phyloP scores from a whole-genome alignment of 495 filamentous ascomycete genomes.

The Glutinoglossum americanum region DNA sequence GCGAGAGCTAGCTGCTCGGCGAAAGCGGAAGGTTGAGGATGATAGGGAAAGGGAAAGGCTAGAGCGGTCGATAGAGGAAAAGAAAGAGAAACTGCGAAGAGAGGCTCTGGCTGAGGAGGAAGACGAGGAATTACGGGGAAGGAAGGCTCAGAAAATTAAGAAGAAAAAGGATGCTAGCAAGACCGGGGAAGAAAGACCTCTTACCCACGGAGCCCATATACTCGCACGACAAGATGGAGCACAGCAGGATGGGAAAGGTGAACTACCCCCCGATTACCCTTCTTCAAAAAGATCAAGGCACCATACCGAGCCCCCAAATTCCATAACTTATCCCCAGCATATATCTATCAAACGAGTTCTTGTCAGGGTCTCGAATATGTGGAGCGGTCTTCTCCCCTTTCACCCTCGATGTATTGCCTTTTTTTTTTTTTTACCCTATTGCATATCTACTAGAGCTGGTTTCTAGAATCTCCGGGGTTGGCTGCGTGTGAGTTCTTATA shows the following conservation, averaged over 20 bases:
- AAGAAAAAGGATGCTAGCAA: slow-evolving; percentile 29
- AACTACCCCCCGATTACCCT: slow-evolving; percentile 8
- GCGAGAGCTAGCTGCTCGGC: slow-evolving; percentile 40
- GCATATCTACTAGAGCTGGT: neutral
- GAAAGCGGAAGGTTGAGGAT: slow-evolving; percentile 24
- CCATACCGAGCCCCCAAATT: neutral
- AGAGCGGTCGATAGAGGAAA: slow-evolving; percentile 32
- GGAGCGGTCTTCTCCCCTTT: neutral
- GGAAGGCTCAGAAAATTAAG: slow-evolving; percentile 27
- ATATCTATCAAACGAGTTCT: neutral
- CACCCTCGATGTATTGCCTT: neutral
- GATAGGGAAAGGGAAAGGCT: slow-evolving; percentile 26
- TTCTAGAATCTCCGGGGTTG: neutral
- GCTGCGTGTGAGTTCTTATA: too few relatives aligned
- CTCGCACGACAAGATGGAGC: slow-evolving; percentile 45
- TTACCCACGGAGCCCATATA: slow-evolving; percentile 39
- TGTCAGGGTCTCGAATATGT: neutral
- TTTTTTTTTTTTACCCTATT: neutral
- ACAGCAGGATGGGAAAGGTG: slow-evolving; percentile 31
- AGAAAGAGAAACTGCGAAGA: slow-evolving; percentile 19
- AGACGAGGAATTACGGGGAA: slow-evolving; percentile 24
- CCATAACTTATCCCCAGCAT: neutral
- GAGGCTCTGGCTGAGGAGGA: slow-evolving; percentile 14
- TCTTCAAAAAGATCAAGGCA: neutral
- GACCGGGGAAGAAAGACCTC: slow-evolving; percentile 31